Evolutionary conservation across 2,329 filamentous ascomycete genomes (phyloP).

Genomic region (Blastomyces silverae): DNA sequence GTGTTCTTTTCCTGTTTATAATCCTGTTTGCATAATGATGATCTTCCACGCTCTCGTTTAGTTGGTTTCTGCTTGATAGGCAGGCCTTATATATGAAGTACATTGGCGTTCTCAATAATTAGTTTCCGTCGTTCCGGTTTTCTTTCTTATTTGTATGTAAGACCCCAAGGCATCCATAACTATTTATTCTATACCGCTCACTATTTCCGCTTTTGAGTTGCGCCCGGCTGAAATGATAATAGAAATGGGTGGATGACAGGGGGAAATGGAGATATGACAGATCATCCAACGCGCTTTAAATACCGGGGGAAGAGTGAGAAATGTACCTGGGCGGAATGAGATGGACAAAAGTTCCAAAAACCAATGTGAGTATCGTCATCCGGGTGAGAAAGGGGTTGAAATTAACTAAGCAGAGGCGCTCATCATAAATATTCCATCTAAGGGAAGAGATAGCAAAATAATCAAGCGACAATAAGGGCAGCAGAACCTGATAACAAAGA

Average conservation of each 20-base stretch:
- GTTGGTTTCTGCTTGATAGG: background rate
- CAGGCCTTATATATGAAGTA: background rate
- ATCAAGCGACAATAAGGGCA: background rate
- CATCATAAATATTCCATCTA: background rate
- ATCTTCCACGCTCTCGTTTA: background rate
- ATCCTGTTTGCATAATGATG: background rate
- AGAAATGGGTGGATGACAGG: background rate
- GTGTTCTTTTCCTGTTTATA: background rate
- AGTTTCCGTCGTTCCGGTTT: conserved; percentile 24
- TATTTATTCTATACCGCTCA: background rate
- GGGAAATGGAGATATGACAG: background rate
- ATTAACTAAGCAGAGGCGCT: background rate
- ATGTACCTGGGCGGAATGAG: background rate
- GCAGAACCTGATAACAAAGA: background rate
- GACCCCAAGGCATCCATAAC: background rate
- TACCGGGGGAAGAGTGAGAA: background rate
- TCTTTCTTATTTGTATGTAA: conserved; percentile 16
- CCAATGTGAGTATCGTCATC: background rate
- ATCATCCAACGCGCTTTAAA: background rate
- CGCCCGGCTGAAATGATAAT: background rate
- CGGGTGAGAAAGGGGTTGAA: background rate
- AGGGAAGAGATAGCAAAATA: background rate
- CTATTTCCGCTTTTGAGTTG: background rate
- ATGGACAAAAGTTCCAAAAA: background rate
- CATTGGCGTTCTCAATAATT: conserved; percentile 13